Base-by-base conservation (phyloP, 1,139 yeast species). In the Suhomyces terraborum region DNA sequence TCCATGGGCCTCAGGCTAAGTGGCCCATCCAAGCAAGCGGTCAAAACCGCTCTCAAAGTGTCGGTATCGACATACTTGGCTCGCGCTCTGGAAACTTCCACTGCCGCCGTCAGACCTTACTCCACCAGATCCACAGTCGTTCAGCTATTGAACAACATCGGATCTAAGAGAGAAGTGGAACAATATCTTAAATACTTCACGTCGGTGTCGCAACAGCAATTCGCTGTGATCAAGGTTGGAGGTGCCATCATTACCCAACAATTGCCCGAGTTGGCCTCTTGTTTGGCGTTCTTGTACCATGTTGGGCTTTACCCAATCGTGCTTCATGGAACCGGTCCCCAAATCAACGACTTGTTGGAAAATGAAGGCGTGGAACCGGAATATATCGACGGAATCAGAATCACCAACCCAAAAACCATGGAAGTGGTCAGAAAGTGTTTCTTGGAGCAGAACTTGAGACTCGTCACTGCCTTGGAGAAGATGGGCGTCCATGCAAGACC, bases 401-500 rank as follows among this genome's bases (percentile, higher is more conserved):
- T 93, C 62, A 93, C 99, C 19, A 95, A 94, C 63, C 84, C 89
- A 45, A 82, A 84, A 54, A 93, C 98, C 28, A 93, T 93, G 98
- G 79, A 87, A 50, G 96, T 94, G 22, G 99, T 94, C 32, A 84
- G 98, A 67, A 79, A 84, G 59, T 89, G 98, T 66, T 93, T 93
- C 70, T 69, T 93, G 54, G 96, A 93, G 66, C 98, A 93, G 66
- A 93, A 93, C 69, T 78, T 94, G 61, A 84, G 91, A 58, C 76
- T 93, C 43, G 98, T 94, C 20, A 94, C 96, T 40, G 98, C 98
- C 25, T 76, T 93, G 49, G 98, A 94, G 65, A 83, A 87, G 62
- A 80, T 88, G 79, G 98, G 98, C 35, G 98, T 94, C 41, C 93
- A 89, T 51, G 98, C 99, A 16, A 82, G 99, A 67, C 99, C 99